A percentile compares a stretch with the other conserved stretches of the same genome.
These are phyloP conservation scores for Cercospora sp. DNA, from an alignment of 2,329 filamentous ascomycete species.

Conservation along the genomic window DNA sequence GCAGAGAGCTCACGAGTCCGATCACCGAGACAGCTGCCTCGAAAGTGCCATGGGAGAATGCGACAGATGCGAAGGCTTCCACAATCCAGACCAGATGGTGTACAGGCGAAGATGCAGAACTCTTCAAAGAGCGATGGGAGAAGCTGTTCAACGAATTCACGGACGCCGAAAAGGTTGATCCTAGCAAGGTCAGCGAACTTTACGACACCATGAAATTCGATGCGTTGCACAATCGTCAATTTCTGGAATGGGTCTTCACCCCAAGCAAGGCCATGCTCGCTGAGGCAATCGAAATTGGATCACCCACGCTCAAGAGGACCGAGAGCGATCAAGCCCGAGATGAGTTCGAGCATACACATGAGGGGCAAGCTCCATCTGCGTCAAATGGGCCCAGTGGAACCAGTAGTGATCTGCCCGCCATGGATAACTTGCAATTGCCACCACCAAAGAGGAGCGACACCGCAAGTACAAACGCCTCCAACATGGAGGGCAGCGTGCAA, in stretches of 20 bases:
- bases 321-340: constrained; percentile 36
- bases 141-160: constrained; percentile 97
- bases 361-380: constrained; percentile 27
- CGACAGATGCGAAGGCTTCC: constrained; percentile 34
- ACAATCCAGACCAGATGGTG: constrained; percentile 89
- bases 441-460: constrained; percentile 30
- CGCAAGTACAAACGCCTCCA: constrained; percentile 21
- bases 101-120: constrained; percentile 87
- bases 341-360: constrained; percentile 37
- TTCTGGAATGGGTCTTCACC: constrained; percentile 96
- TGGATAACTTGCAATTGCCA: constrained; percentile 23
- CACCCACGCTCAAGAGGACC: constrained; percentile 31
- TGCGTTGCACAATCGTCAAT: constrained; percentile 91
- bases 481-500: constrained; percentile 15
- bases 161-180: constrained; percentile 95
- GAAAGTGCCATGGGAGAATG: constrained; percentile 31
- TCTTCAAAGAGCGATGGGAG: constrained; percentile 97
- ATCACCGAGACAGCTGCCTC: not conserved
- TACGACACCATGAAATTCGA: constrained; percentile 99
- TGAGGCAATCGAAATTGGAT: constrained; percentile 49
- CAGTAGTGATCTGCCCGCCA: constrained; percentile 8
- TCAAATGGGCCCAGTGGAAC: constrained; percentile 17
- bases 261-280: constrained; percentile 76
- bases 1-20: constrained; percentile 17
- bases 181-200: constrained; percentile 96